Evolutionary conservation across 2,329 filamentous ascomycete genomes (phyloP).

Genomic region (Alternaria sp.): DNA sequence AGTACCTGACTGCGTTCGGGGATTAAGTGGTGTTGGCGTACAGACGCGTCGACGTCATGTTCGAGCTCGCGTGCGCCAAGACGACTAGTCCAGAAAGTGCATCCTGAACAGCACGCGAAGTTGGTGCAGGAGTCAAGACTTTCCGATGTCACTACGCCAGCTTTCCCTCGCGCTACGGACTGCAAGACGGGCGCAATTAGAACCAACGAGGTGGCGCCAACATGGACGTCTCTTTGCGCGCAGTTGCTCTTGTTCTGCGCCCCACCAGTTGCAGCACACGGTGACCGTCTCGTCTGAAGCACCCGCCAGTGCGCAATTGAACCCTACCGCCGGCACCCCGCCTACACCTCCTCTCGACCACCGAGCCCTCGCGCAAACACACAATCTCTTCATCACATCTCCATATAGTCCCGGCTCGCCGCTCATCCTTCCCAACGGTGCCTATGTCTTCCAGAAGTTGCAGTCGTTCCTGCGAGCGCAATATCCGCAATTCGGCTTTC

Average conservation of each 20-base stretch:
- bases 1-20: background rate
- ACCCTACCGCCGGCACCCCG: slow-evolving; percentile 41
- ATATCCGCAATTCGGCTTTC: slow-evolving; percentile 83
- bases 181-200: slow-evolving; percentile 14
- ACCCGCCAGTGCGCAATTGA: slow-evolving; percentile 30
- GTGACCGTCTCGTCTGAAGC: slow-evolving; percentile 25
- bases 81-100: slow-evolving; percentile 30
- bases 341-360: slow-evolving; percentile 56
- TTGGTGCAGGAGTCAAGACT: slow-evolving; percentile 22
- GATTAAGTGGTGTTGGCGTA: background rate
- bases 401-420: slow-evolving; percentile 84
- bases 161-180: slow-evolving; percentile 22
- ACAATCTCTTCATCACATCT: slow-evolving; percentile 81
- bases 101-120: slow-evolving; percentile 20
- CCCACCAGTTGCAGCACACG: slow-evolving; percentile 32
- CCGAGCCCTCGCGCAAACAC: slow-evolving; percentile 58
- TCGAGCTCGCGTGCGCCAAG: slow-evolving; percentile 23
- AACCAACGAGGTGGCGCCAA: background rate
- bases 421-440: slow-evolving; percentile 81
- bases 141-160: slow-evolving; percentile 42
- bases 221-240: slow-evolving; percentile 23
- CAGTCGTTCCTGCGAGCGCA: slow-evolving; percentile 82
- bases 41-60: slow-evolving; percentile 20
- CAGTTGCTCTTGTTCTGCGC: slow-evolving; percentile 45
- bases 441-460: slow-evolving; percentile 82